These are phyloP conservation scores for Hyphopichia khmerensis DNA, from an alignment of 1,139 yeast species.

Conservation along the genomic window DNA sequence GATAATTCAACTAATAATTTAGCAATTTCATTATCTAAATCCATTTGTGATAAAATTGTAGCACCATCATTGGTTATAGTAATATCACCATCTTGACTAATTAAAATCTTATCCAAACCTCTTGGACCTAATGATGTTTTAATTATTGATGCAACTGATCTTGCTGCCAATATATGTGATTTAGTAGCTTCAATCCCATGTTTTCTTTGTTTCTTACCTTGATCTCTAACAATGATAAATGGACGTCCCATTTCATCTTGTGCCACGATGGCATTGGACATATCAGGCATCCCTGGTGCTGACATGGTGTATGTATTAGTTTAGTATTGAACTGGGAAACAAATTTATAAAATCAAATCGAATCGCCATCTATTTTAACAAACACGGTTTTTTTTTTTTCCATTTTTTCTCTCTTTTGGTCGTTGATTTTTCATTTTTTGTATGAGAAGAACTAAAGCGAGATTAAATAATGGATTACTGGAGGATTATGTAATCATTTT, in stretches of 20 bases:
- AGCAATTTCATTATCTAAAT: conserved; percentile 93
- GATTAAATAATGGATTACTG: too few species aligned
- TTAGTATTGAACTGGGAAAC: too few species aligned
- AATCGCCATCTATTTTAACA: neutral
- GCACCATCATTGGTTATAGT: conserved; percentile 99
- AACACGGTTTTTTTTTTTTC: conserved; percentile 1
- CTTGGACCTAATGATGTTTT: conserved; percentile 95
- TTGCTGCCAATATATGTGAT: conserved; percentile 92
- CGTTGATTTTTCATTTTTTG: neutral
- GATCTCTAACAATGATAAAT: conserved; percentile 94
- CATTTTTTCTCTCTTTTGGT: neutral
- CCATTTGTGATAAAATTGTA: conserved; percentile 94
- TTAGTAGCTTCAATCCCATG: conserved; percentile 96
- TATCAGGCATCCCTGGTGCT: conserved; percentile 75
- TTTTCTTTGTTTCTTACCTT: conserved; percentile 87
- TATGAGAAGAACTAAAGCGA: too few species aligned
- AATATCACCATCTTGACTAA: conserved; percentile 93
- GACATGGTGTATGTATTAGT: neutral
- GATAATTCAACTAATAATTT: conserved; percentile 91
- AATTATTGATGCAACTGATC: conserved; percentile 90
- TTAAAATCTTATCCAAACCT: conserved; percentile 94
- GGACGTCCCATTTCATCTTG: conserved; percentile 99
- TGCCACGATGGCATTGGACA: conserved; percentile 97
- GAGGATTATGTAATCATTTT: neutral
- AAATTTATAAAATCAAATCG: neutral